Base-by-base conservation (phyloP, 345 rosid species). In the Trapa incisa region DNA sequence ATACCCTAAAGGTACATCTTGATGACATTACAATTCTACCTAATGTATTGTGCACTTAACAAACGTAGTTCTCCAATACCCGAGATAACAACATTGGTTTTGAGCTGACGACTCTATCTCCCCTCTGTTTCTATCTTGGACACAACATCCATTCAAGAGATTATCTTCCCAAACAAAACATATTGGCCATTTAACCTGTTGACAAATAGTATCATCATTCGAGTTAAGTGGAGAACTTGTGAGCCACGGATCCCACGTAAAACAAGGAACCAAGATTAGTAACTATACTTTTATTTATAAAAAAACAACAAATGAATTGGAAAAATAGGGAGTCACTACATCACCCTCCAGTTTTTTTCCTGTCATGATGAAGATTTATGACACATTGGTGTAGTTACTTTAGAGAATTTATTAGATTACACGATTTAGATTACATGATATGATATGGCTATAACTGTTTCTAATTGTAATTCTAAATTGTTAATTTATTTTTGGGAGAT, bases 131-230 rank as follows among this genome's bases (percentile, higher is more conserved):
- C 99, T 16, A 94, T 75, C 84, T 85, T 87, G 71, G 68, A 70
- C 37, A 91, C 89, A 2, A 89, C 85, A 68, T 94, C 96, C 96
- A 94, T 85, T 33, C 97, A 97, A 0, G 96, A 78, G 29, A 94
- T 53, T 65, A 91, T 97, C 81, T 89, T 87, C 42, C 99, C 97
- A 54, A 94, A 89, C 47, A 94, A 93, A 39, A 89, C 96, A 37
- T 94, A 96, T 48, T 12, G 91, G 6, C 96, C 96, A 36, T 94
- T 93, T 91, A 91, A 80, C 97, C 99, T 94, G 76, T 13, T 58
- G 4, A 29, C 9, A 57, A 32, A 57, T 57, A 8, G 36, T 5
- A 50, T 4, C 29, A 7, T 8, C 35, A n/a, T 22, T 22, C 37
- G 2, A 41, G 43, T 2, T 4, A 8, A 41, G 29, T 22, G 29